Evolutionary conservation across 352 stramenopile genomes (phyloP).

Genomic region (Elongisporangium anandrum): DNA sequence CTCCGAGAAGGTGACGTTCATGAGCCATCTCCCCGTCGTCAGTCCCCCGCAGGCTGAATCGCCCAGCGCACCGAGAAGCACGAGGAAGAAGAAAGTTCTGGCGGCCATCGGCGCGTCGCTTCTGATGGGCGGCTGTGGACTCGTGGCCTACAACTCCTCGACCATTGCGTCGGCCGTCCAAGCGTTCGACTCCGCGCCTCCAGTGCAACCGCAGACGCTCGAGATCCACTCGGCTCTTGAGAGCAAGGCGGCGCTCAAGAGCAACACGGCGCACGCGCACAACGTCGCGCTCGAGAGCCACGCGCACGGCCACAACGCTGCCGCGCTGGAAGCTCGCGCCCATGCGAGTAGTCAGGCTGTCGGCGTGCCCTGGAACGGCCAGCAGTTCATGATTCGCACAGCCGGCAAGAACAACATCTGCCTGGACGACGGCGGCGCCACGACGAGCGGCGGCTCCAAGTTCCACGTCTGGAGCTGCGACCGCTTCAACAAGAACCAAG

Average conservation of each 20-base stretch:
- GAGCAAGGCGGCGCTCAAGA: neutral
- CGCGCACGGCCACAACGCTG: too few relatives aligned
- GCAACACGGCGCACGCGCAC: neutral
- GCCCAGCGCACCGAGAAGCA: too few relatives aligned
- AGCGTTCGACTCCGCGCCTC: neutral
- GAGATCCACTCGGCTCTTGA: neutral
- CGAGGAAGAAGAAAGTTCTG: neutral
- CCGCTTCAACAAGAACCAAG: conserved; percentile 15
- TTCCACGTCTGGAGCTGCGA: conserved; percentile 17
- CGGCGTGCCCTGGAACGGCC: neutral
- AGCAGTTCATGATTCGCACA: conserved; percentile 7
- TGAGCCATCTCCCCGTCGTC: neutral
- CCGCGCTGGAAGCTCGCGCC: neutral
- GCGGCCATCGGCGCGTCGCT: neutral
- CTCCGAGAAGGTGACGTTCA: neutral
- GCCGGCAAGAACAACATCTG: conserved; percentile 17
- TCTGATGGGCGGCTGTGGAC: neutral
- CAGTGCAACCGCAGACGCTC: neutral
- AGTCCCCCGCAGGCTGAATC: neutral
- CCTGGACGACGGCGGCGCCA: conserved; percentile 18
- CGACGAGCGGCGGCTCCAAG: conserved; percentile 6
- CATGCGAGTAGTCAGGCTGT: neutral
- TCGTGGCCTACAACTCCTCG: neutral
- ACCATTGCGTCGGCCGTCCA: neutral
- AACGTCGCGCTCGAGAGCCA: too few relatives aligned